Conservation (phyloP, 257 asterid genomes). For the Cinchona pubescens region DNA sequence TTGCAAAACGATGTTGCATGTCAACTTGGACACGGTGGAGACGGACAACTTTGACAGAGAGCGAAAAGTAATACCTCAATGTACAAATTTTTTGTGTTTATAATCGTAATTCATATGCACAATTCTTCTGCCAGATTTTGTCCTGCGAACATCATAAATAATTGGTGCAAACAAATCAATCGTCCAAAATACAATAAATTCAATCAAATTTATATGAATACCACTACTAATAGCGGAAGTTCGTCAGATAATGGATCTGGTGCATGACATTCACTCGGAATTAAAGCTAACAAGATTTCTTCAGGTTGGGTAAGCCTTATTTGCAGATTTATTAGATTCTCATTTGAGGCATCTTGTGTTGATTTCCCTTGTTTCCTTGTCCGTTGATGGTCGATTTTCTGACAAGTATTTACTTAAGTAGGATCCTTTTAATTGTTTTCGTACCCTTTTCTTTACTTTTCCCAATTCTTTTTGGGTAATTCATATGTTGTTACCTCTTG, state of each 20-base stretch:
- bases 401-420: background rate
- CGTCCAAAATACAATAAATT: too few relatives aligned
- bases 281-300: slow-evolving; percentile 26
- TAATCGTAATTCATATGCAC: background rate
- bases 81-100: background rate
- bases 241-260: slow-evolving; percentile 67
- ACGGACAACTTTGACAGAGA: too few relatives aligned
- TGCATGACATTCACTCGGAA: slow-evolving; percentile 42
- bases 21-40: too few relatives aligned
- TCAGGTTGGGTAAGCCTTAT: slow-evolving; percentile 36
- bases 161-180: background rate
- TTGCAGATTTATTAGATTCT: background rate
- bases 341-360: background rate
- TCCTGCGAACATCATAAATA: slow-evolving; percentile 9
- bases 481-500: background rate
- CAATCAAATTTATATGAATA: too few relatives aligned
- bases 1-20: too few relatives aligned
- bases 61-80: background rate
- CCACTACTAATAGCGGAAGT: slow-evolving; percentile 69
- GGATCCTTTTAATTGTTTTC: background rate
- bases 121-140: background rate
- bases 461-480: too few relatives aligned
- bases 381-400: background rate
- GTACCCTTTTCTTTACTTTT: background rate
- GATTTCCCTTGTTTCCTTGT: background rate